Evolutionary conservation across 768 basidiomycete species (phyloP).

Genomic region (Tubosaeta sp.): DNA sequence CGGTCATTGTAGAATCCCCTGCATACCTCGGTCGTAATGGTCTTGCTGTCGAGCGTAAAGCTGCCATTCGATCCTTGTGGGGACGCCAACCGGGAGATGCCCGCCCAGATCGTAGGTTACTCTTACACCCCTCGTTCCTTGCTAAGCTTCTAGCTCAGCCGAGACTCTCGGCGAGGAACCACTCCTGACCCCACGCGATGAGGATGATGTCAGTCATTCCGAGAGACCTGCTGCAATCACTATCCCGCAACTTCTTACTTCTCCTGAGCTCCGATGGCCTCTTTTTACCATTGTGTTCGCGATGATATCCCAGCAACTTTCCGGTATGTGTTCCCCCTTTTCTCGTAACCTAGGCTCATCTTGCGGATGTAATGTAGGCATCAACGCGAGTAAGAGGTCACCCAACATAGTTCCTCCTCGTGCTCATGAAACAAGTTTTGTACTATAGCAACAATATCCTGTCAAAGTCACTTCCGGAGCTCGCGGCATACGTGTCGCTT

Average conservation of each 20-base stretch:
- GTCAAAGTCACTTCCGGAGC: slow-evolving; percentile 68
- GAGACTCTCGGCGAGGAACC: slow-evolving; percentile 27
- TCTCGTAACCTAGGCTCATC: background rate
- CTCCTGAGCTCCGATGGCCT: slow-evolving; percentile 55
- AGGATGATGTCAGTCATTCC: slow-evolving; percentile 12
- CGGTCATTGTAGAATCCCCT: slow-evolving; percentile 65
- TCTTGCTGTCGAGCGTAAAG: slow-evolving; percentile 45
- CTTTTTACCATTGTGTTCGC: slow-evolving; percentile 62
- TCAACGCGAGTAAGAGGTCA: slow-evolving; percentile 59
- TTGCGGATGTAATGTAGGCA: slow-evolving; percentile 41
- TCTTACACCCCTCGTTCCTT: background rate
- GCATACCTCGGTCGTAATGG: slow-evolving; percentile 56
- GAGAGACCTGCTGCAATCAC: slow-evolving; percentile 38
- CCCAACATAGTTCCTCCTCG: background rate
- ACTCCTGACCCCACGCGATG: slow-evolving; percentile 18
- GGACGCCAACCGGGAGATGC: slow-evolving; percentile 30
- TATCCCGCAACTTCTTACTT: slow-evolving; percentile 48
- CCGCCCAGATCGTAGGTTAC: slow-evolving; percentile 22
- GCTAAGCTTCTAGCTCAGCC: slow-evolving; percentile 13
- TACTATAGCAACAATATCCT: slow-evolving; percentile 92
- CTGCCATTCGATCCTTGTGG: slow-evolving; percentile 52
- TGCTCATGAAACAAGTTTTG: slow-evolving; percentile 48
- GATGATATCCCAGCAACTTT: slow-evolving; percentile 77
- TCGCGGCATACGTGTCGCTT: slow-evolving; percentile 78
- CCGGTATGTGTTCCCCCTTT: slow-evolving; percentile 42